phyloP scores from a whole-genome alignment of 2,329 filamentous ascomycete species.

The Phialemonium atrogriseum region DNA sequence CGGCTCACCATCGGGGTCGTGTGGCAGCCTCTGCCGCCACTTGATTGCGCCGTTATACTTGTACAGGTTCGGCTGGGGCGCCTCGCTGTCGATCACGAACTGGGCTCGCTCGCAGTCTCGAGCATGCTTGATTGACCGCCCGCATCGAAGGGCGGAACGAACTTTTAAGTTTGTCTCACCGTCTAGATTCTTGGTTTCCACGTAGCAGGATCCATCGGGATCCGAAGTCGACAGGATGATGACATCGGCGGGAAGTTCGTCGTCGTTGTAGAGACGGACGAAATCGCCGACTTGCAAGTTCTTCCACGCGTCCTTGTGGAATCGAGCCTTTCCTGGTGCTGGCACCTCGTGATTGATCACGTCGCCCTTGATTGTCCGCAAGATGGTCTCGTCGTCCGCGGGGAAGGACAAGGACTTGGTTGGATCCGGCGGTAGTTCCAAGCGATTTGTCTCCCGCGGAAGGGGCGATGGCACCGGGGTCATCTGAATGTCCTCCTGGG shows the following conservation, averaged over 20 bases:
- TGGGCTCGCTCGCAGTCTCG: slow-evolving; percentile 84
- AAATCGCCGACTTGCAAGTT: slow-evolving; percentile 93
- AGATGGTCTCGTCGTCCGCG: slow-evolving; percentile 28
- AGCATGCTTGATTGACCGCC: slow-evolving; percentile 75
- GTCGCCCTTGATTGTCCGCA: slow-evolving; percentile 40
- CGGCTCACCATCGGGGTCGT: slow-evolving; percentile 51
- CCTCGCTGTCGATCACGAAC: slow-evolving; percentile 84
- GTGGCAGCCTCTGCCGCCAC: slow-evolving; percentile 69
- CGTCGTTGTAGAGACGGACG: slow-evolving; percentile 90
- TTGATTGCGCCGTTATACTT: slow-evolving; percentile 84
- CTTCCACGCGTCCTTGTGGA: slow-evolving; percentile 94
- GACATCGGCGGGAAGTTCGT: slow-evolving; percentile 89
- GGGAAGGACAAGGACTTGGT: slow-evolving; percentile 23
- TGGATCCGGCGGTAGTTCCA: slow-evolving; percentile 20
- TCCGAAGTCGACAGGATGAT: slow-evolving; percentile 91
- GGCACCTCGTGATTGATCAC: slow-evolving; percentile 66
- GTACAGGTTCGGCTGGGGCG: slow-evolving; percentile 89
- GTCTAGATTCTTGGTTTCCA: slow-evolving; percentile 97
- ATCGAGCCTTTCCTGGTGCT: slow-evolving; percentile 64
- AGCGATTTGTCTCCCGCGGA: slow-evolving; percentile 31
- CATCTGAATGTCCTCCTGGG: slow-evolving; percentile 78
- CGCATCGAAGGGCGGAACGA: slow-evolving; percentile 80
- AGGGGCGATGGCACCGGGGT: slow-evolving; percentile 83
- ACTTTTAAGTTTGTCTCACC: slow-evolving; percentile 98
- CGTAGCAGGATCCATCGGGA: slow-evolving; percentile 87